A percentile compares a stretch with the other conserved stretches of the same genome.
phyloP scores from a whole-genome alignment of 805 yeast genomes.

The Candida yuanshanica region DNA sequence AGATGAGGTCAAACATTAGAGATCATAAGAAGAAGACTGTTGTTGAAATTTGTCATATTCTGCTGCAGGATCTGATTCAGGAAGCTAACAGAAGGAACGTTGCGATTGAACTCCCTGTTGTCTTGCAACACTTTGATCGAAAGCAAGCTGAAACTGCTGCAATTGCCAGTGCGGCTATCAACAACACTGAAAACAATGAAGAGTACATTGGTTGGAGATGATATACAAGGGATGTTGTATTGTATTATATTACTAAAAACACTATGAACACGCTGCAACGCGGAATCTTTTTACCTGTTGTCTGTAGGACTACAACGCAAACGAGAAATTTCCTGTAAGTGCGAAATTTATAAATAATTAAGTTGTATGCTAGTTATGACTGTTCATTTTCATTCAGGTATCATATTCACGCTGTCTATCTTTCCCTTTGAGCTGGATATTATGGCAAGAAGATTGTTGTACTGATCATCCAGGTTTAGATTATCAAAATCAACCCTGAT shows the following conservation, averaged over 20 bases:
- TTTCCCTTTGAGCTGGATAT: conserved; percentile 10
- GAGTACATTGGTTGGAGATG: conserved; percentile 8
- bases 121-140: conserved; percentile 12
- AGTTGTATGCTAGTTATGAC: not conserved
- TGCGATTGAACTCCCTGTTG: conserved; percentile 19
- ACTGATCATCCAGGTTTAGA: conserved; percentile 9
- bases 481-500: conserved; percentile 12
- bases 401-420: conserved; percentile 12
- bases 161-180: conserved; percentile 15
- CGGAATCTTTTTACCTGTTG: too few species aligned
- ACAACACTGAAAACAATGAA: conserved; percentile 5
- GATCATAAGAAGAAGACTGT: conserved; percentile 38
- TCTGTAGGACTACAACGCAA: not conserved
- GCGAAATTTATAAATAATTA: too few species aligned
- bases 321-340: too few species aligned
- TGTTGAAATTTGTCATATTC: conserved; percentile 27
- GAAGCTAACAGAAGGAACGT: conserved; percentile 15
- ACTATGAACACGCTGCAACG: too few species aligned
- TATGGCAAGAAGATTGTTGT: conserved; percentile 5
- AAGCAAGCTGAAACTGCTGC: conserved; percentile 4
- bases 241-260: too few species aligned
- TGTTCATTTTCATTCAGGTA: conserved; percentile 5
- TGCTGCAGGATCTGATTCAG: conserved; percentile 19
- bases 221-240: not conserved
- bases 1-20: conserved; percentile 46